Conservation (phyloP, 169 alveolate genomes). For the Fabrea salina region DNA sequence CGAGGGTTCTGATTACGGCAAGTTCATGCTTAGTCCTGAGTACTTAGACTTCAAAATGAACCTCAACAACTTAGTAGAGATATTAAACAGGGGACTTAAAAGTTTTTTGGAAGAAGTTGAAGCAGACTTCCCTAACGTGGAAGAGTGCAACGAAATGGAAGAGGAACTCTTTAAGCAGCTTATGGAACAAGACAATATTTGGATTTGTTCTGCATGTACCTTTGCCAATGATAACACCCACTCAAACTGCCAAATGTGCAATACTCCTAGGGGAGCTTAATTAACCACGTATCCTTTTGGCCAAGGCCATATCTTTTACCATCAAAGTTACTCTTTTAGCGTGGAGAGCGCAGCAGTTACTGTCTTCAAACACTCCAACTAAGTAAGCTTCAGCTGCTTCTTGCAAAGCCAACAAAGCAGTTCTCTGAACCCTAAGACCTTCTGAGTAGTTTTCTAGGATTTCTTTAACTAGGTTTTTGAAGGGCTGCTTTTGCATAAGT, state of each 20-base stretch:
- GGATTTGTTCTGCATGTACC: slow-evolving; percentile 49
- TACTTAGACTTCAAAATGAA: too few relatives aligned
- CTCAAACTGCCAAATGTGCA: too few relatives aligned
- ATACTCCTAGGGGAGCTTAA: too few relatives aligned
- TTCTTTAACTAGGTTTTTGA: slow-evolving; percentile 46
- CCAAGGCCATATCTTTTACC: slow-evolving; percentile 98
- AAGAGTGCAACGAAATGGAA: too few relatives aligned
- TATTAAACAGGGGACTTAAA: too few relatives aligned
- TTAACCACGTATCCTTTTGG: too few relatives aligned
- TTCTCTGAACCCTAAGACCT: slow-evolving; percentile 48
- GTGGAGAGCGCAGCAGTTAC: slow-evolving; percentile 99
- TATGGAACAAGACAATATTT: background rate
- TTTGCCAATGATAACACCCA: slow-evolving; percentile 30
- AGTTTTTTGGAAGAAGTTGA: too few relatives aligned
- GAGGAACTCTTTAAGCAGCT: too few relatives aligned
- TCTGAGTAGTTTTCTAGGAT: slow-evolving; percentile 18
- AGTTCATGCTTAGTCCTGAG: background rate
- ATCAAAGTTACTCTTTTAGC: slow-evolving; percentile 99
- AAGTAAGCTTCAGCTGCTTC: slow-evolving; percentile 99
- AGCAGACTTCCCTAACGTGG: too few relatives aligned
- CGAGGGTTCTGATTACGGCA: background rate
- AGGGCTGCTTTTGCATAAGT: slow-evolving; percentile 47
- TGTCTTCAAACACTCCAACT: slow-evolving; percentile 98
- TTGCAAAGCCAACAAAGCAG: slow-evolving; percentile 94
- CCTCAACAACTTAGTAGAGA: too few relatives aligned